Conservation (phyloP, 164 flowering plant species). For the Aristolochia californica region DNA sequence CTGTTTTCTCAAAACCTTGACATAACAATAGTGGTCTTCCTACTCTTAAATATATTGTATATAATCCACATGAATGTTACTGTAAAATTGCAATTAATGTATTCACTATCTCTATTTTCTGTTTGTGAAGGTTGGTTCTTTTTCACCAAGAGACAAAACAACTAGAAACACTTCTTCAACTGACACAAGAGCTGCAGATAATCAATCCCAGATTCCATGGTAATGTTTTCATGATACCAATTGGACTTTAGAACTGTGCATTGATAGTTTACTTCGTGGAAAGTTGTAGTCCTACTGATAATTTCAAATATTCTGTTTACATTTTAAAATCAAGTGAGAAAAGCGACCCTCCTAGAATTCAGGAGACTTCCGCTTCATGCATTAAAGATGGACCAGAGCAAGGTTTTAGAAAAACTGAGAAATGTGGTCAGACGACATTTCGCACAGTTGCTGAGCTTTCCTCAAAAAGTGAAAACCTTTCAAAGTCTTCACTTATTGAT, state of each 20-base stretch:
- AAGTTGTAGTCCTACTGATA: constrained; percentile 4
- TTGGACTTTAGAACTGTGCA: not conserved
- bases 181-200: constrained; percentile 23
- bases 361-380: constrained; percentile 16
- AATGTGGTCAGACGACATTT: constrained; percentile 40
- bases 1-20: not conserved
- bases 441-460: constrained; percentile 69
- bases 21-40: too few species aligned
- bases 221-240: constrained; percentile 14
- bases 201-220: constrained; percentile 25
- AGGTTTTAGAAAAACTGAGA: constrained; percentile 27
- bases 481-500: constrained; percentile 34
- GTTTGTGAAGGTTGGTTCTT: not conserved
- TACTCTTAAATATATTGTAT: too few species aligned
- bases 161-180: constrained; percentile 21
- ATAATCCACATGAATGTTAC: too few species aligned
- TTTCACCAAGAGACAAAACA: constrained; percentile 17
- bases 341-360: constrained; percentile 14
- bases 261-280: not conserved
- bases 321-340: constrained; percentile 3
- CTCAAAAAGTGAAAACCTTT: constrained; percentile 26
- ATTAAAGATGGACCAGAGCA: constrained; percentile 20
- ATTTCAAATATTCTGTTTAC: not conserved
- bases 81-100: too few species aligned
- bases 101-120: too few species aligned